Evolutionary conservation across 352 stramenopile genomes (phyloP).

Genomic region (Globisporangium radiosum): DNA sequence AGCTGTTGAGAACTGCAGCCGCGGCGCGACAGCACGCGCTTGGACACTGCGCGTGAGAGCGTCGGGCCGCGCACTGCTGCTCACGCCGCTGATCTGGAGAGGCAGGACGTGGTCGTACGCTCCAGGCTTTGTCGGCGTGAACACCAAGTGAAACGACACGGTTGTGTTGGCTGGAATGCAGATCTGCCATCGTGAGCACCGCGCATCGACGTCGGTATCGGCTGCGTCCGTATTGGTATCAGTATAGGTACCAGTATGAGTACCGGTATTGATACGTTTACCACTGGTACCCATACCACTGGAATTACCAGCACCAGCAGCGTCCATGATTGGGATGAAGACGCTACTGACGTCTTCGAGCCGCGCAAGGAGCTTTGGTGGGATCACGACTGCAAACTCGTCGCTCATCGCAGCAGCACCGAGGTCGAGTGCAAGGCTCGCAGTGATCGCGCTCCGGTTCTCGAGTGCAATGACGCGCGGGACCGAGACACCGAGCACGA

Average conservation of each 20-base stretch:
- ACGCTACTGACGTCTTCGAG: conserved; percentile 78
- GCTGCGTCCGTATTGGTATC: not conserved
- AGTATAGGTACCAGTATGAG: no score
- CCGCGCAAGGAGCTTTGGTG: conserved; percentile 34
- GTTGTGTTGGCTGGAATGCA: conserved; percentile 58
- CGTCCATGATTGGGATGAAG: conserved; percentile 54
- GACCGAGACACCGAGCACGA: conserved; percentile 72
- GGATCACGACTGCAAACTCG: conserved; percentile 66
- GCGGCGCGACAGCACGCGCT: conserved; percentile 47
- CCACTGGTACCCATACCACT: not conserved
- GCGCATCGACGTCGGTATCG: conserved; percentile 10
- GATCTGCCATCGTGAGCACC: conserved; percentile 64
- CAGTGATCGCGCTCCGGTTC: conserved; percentile 78
- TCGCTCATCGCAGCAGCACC: conserved; percentile 21
- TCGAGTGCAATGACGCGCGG: conserved; percentile 56
- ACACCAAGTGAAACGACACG: conserved; percentile 69
- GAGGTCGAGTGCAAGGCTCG: conserved; percentile 77
- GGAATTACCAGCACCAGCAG: not conserved
- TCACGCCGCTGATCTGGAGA: conserved; percentile 64
- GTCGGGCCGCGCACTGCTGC: conserved; percentile 14
- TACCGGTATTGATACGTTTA: not conserved
- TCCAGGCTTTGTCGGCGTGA: conserved; percentile 40
- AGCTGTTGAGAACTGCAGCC: conserved; percentile 64
- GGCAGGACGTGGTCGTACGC: conserved; percentile 61
- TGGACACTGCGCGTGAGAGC: conserved; percentile 38